Evolutionary conservation across 352 stramenopile species (phyloP).

Genomic region (Halophytophthora batemanensis): DNA sequence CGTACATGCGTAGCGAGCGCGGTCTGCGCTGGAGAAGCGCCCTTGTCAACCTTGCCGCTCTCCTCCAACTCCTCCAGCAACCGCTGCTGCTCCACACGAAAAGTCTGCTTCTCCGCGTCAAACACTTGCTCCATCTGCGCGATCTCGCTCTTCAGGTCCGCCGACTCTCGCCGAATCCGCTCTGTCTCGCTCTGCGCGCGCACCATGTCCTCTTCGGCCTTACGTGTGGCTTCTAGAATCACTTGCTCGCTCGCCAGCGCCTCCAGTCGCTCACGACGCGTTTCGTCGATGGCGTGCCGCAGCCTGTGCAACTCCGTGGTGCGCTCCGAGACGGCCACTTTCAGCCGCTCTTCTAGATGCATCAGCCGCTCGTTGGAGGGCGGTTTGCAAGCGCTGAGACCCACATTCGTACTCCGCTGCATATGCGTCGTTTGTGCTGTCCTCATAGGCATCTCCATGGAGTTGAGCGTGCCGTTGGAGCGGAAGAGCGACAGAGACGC

Average conservation of each 20-base stretch:
- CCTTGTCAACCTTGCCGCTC: slow-evolving; percentile 39
- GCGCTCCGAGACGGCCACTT: slow-evolving; percentile 37
- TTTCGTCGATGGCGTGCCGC: slow-evolving; percentile 42
- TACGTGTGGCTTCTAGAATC: slow-evolving; percentile 39
- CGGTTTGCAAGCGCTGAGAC: not conserved
- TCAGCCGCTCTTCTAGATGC: slow-evolving; percentile 77
- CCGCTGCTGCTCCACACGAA: slow-evolving; percentile 45
- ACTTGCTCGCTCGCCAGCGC: slow-evolving; percentile 35
- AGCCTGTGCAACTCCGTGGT: slow-evolving; percentile 55
- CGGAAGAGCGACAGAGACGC: too few species aligned
- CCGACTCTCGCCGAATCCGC: slow-evolving; percentile 34
- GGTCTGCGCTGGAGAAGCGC: slow-evolving; percentile 7
- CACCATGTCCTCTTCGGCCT: slow-evolving; percentile 36
- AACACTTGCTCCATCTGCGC: slow-evolving; percentile 36
- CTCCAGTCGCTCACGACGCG: slow-evolving; percentile 37
- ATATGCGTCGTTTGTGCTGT: slow-evolving; percentile 2
- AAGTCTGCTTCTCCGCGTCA: slow-evolving; percentile 44
- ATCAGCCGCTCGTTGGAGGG: slow-evolving; percentile 36
- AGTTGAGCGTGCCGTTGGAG: too few species aligned
- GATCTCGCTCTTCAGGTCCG: slow-evolving; percentile 36
- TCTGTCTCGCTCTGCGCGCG: slow-evolving; percentile 36
- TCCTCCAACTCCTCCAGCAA: slow-evolving; percentile 47
- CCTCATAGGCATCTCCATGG: too few species aligned
- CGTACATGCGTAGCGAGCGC: slow-evolving; percentile 17
- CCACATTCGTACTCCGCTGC: slow-evolving; percentile 4